Evolutionary conservation across 2,329 filamentous ascomycete species (phyloP).

Genomic region (Paracorniculantispora psalliotae): DNA sequence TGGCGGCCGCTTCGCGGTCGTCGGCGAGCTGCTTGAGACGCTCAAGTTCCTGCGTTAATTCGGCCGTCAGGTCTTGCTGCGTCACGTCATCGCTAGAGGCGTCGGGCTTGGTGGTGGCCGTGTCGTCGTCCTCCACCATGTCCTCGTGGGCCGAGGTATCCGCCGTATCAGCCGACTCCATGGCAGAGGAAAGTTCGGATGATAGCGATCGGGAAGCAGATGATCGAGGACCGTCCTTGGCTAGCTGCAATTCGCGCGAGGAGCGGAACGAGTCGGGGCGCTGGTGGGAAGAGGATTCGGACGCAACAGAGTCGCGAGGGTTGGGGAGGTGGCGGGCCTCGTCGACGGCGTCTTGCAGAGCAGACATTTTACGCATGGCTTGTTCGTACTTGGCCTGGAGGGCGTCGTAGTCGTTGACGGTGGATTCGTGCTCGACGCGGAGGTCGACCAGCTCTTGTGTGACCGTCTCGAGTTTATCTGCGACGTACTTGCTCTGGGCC

Average conservation of each 20-base stretch:
- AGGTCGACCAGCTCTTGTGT: constrained; percentile 89
- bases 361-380: constrained; percentile 72
- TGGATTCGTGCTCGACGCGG: constrained; percentile 82
- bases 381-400: constrained; percentile 89
- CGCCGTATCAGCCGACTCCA: constrained; percentile 65
- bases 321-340: constrained; percentile 63
- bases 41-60: constrained; percentile 61
- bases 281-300: constrained; percentile 43
- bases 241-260: constrained; percentile 64
- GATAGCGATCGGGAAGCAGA: constrained; percentile 82
- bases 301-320: constrained; percentile 53
- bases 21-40: constrained; percentile 63
- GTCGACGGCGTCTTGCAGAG: constrained; percentile 80
- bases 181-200: constrained; percentile 85
- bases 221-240: constrained; percentile 61
- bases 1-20: constrained; percentile 73
- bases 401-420: constrained; percentile 72
- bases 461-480: constrained; percentile 86
- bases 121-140: constrained; percentile 33
- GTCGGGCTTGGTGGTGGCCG: constrained; percentile 41
- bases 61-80: constrained; percentile 27
- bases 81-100: constrained; percentile 35
- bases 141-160: constrained; percentile 57
- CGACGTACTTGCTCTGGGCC: constrained; percentile 78
- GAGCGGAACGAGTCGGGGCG: constrained; percentile 82